Base-by-base conservation (phyloP, 768 basidiomycete genomes). In the Leccinum olivaceopallidum region DNA sequence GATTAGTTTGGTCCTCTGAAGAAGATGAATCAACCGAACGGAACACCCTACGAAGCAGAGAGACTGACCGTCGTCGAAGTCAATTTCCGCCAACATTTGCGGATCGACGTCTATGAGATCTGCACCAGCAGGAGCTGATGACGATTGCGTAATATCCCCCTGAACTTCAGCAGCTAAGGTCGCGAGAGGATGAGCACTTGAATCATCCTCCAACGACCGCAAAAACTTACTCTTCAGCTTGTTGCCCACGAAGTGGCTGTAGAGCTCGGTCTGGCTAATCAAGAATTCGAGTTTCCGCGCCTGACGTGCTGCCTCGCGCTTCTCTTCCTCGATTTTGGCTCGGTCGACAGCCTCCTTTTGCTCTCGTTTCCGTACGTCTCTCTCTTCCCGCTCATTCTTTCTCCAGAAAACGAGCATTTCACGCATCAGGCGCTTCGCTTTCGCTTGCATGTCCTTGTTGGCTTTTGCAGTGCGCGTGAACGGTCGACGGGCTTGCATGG, bases 331-430 rank as follows among this genome's bases (percentile, higher is more conserved):
- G 34, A 92, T 76, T 74, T 88, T 92, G 24, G 92, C 84, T 55
- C 93, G 85, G 68, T 95, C 94, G 67, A 86, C 82, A 12, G 94
- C 94, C 72, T 97, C 95, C 73, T 95, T 95, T 73, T 98, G 94
- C 67, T 95, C 94, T 54, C 91, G 91, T 75, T 92, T 94, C 63
- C 95, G 86, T 13, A 90, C 85, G 62, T 97, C 95, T 51, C 94
- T 80, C 76, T 98, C 96, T 73, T 96, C 94, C 69, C 94, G 94
- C 76, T 98, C 96, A 65, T 97, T 98, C 76, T 94, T 94, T 78
- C 92, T 95, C 94, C 94, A 97, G 76, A 95, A 95, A 20, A 94
- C 86, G 62, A 95, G 86, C 90, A 98, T 94, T 79, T 98, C 95
- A 30, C 94, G 87, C 90, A 94, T 93, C 42, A 95, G 79, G 44